Base-by-base conservation (phyloP, 169 alveolate genomes). In the Cryptosporidium xiaoi region DNA sequence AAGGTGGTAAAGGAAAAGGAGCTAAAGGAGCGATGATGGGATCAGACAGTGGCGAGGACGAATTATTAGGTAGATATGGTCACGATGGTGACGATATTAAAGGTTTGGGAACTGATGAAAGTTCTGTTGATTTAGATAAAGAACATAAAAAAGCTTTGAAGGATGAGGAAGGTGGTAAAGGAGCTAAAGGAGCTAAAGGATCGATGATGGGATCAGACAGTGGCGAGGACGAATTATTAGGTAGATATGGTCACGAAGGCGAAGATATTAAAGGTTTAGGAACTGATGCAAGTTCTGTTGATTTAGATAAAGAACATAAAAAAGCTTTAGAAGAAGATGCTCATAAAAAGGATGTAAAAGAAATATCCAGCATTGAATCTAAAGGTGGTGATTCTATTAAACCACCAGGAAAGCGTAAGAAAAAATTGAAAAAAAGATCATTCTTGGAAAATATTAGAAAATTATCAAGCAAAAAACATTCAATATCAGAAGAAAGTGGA, bases 211-310 rank as follows among this genome's bases (percentile, higher is more conserved):
- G 27, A 24, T 24, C 27, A 24, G 27, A 24, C 27, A 24, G 0
- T 24, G 0, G 27, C 27, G 83, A 69, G 56, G 18, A 13, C 12
- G 83, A 69, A 20, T 31, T 69, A 31, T 53, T 69, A 64, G n/a
- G 27, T 13, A 55, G 8, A 48, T 69, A 51, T 69, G 83, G 83
- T 1, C 67, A n/a, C 1, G 20, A 0, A n/a, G 83, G 48, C 0
- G 83, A 69, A 1, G 83, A 69, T 69, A 16, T 69, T 20, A 27
- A 51, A 0, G 83, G 68, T 1, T 2, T 55, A 15, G 68, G 20
- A 4, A 69, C 83, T 4, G 51, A 34, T 55, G 56, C 12, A 34
- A 69, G 83, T 55, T n/a, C 44, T 31, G 66, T 69, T 12, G 66
- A 53, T 69, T 69, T 69, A 27, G 15, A 3, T 33, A 56, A 69